Conservation (phyloP, 2,329 filamentous ascomycete species). For the Xylariaceae sp. region DNA sequence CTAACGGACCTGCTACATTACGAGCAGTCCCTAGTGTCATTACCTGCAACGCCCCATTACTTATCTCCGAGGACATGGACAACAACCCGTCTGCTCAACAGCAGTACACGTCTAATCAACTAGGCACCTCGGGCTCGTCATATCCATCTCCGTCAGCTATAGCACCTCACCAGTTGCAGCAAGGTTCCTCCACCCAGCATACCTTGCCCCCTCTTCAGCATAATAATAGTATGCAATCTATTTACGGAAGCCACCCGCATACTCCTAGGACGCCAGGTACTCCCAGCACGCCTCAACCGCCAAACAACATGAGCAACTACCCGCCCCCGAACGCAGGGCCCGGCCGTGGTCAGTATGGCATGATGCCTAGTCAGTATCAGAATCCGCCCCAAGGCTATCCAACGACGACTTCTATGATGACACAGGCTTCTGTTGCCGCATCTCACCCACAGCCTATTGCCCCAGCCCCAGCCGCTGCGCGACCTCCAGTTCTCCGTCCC, state of each 20-base stretch:
- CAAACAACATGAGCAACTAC: conserved; percentile 55
- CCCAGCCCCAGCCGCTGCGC: conserved; percentile 68
- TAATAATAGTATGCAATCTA: conserved; percentile 56
- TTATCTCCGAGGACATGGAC: conserved; percentile 57
- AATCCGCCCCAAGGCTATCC: conserved; percentile 62
- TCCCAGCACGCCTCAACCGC: conserved; percentile 65
- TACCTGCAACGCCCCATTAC: conserved; percentile 30
- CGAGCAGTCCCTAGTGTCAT: conserved; percentile 36
- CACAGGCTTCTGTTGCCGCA: conserved; percentile 69
- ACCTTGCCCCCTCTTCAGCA: conserved; percentile 63
- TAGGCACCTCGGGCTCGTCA: conserved; percentile 59
- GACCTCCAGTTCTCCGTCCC: conserved; percentile 69
- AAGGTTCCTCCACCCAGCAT: conserved; percentile 55
- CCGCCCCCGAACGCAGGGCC: conserved; percentile 40
- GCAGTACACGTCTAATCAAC: conserved; percentile 61
- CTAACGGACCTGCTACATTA: conserved; percentile 32
- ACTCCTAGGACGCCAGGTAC: conserved; percentile 69
- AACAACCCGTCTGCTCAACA: conserved; percentile 47
- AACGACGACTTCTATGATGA: conserved; percentile 67
- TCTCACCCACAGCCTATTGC: conserved; percentile 79
- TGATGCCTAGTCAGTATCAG: conserved; percentile 62
- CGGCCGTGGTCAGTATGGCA: conserved; percentile 59
- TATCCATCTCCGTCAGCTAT: conserved; percentile 61
- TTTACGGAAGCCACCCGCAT: conserved; percentile 66
- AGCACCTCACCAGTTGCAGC: conserved; percentile 59